Percentiles rank a stretch among this genome's conserved stretches.
Conservation (phyloP, 1,139 yeast species). For the Candida sanyaensis region DNA sequence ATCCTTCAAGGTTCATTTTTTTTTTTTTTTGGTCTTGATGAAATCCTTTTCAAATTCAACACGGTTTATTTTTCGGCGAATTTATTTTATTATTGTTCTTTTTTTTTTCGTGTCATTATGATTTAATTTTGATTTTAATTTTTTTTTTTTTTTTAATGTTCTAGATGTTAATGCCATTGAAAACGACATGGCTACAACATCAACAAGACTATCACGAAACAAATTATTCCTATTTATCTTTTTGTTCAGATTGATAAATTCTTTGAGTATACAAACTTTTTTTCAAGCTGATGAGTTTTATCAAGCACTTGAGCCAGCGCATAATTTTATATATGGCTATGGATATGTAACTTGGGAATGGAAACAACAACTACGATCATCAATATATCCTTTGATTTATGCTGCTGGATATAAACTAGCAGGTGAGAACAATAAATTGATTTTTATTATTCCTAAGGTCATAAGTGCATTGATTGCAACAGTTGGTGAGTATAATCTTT, state of each 20-base stretch:
- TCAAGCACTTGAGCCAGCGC: conserved; percentile 95
- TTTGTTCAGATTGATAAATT: conserved; percentile 47
- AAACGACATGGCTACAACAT: neutral
- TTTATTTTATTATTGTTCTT: too few relatives aligned
- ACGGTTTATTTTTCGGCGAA: too few relatives aligned
- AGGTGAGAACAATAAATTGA: conserved; percentile 14
- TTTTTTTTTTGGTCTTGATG: neutral
- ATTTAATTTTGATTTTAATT: too few relatives aligned
- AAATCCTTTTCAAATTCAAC: too few relatives aligned
- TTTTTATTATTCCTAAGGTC: conserved; percentile 56
- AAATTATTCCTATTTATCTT: conserved; percentile 12
- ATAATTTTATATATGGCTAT: conserved; percentile 66
- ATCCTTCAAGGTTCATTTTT: conserved; percentile 2
- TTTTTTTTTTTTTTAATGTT: neutral
- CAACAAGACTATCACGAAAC: conserved; percentile 2
- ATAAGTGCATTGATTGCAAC: conserved; percentile 73
- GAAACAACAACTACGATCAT: conserved; percentile 72
- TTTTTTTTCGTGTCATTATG: neutral
- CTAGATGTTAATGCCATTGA: neutral
- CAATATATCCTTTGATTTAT: conserved; percentile 77
- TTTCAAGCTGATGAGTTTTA: conserved; percentile 97
- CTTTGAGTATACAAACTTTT: conserved; percentile 66
- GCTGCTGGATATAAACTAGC: conserved; percentile 38
- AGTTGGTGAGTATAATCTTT: conserved; percentile 64
- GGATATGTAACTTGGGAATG: conserved; percentile 97